Percentiles rank a stretch among this genome's conserved stretches.
Evolutionary conservation across 1,139 yeast species (phyloP).

Genomic region (Spathaspora sp.): DNA sequence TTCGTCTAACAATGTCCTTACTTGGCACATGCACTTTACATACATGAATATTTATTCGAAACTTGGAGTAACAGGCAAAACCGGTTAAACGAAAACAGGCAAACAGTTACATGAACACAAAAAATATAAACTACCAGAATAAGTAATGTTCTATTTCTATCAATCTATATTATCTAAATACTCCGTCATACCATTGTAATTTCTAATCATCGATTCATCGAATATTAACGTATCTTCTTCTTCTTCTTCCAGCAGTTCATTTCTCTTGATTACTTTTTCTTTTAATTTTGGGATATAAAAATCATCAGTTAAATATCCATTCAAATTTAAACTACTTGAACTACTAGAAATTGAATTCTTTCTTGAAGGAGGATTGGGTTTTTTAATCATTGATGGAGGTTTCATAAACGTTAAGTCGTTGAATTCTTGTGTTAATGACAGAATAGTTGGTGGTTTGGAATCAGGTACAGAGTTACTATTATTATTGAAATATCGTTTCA

Average conservation of each 20-base stretch:
- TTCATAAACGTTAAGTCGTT: constrained; percentile 13
- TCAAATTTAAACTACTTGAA: constrained; percentile 42
- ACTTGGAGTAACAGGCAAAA: constrained; percentile 6
- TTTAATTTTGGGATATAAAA: constrained; percentile 9
- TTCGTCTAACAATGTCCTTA: no score
- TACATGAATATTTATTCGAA: no score
- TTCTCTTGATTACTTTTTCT: constrained; percentile 9
- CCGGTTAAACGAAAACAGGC: no score
- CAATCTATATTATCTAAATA: constrained; percentile 25
- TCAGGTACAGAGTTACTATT: constrained; percentile 4
- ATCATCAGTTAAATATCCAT: constrained; percentile 46
- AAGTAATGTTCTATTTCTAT: constrained; percentile 10
- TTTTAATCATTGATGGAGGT: constrained; percentile 37
- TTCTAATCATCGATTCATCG: constrained; percentile 13
- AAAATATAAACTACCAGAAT: background rate
- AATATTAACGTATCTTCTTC: constrained; percentile 18
- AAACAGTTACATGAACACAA: no score
- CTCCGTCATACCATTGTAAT: constrained; percentile 24
- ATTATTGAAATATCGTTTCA: constrained; percentile 28
- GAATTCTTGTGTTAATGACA: constrained; percentile 21
- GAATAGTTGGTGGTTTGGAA: constrained; percentile 27
- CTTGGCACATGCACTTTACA: no score
- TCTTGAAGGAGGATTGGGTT: constrained; percentile 13
- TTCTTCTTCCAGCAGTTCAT: constrained; percentile 16
- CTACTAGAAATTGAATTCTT: constrained; percentile 42